These are phyloP conservation scores for Komagataella ulmi DNA, from an alignment of 805 yeast genomes.

Conservation along the genomic window DNA sequence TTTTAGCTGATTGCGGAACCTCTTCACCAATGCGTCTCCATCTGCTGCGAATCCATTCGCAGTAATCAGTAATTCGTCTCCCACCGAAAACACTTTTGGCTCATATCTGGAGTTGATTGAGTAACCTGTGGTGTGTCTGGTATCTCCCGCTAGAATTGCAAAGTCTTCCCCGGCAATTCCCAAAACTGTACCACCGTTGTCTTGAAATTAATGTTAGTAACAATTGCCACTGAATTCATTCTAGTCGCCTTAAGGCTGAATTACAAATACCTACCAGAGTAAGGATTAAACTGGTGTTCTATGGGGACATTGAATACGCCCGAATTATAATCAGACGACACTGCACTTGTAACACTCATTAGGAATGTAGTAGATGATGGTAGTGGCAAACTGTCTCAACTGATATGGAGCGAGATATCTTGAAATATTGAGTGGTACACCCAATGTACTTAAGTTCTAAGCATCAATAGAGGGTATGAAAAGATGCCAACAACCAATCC, in stretches of 20 bases:
- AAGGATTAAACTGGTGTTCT: slow-evolving; percentile 88
- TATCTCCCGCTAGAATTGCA: slow-evolving; percentile 94
- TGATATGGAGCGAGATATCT: neutral
- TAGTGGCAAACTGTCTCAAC: neutral
- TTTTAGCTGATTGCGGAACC: slow-evolving; percentile 55
- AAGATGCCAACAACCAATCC: too few species aligned
- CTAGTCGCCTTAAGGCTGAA: neutral
- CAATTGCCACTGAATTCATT: neutral
- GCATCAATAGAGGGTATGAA: too few species aligned
- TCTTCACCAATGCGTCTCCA: slow-evolving; percentile 70
- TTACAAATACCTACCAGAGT: slow-evolving; percentile 30
- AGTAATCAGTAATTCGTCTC: slow-evolving; percentile 75
- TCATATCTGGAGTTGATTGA: slow-evolving; percentile 87
- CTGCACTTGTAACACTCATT: neutral
- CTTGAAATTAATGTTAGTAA: slow-evolving; percentile 14
- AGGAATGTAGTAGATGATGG: neutral
- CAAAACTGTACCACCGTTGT: slow-evolving; percentile 92
- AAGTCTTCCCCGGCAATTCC: slow-evolving; percentile 98
- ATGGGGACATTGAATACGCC: slow-evolving; percentile 36
- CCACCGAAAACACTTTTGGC: slow-evolving; percentile 80
- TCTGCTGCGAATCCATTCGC: slow-evolving; percentile 98
- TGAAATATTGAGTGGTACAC: neutral
- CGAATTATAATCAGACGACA: neutral
- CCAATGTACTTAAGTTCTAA: too few species aligned
- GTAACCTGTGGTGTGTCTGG: slow-evolving; percentile 93